These are phyloP conservation scores for Dactylellina haptotyla DNA, from an alignment of 2,329 filamentous ascomycete genomes.

Conservation along the genomic window DNA sequence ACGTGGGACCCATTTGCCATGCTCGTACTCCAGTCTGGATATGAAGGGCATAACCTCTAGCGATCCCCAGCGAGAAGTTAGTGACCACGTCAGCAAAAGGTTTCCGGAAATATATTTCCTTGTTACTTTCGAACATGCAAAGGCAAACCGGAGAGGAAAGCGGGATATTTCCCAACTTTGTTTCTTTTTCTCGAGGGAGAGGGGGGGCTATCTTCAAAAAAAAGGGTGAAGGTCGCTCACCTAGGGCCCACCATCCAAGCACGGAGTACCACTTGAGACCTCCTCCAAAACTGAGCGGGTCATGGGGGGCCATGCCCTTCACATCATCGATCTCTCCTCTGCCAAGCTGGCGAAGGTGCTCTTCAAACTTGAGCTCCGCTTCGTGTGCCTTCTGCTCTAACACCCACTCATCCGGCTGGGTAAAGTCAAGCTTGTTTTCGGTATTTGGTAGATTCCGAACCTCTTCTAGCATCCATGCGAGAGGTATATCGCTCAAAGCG, in stretches of 20 bases:
- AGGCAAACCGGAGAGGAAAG: neutral
- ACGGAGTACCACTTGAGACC: slow-evolving; percentile 58
- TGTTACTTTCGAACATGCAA: neutral
- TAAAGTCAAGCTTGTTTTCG: slow-evolving; percentile 52
- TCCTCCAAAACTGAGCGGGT: slow-evolving; percentile 59
- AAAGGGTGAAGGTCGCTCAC: slow-evolving; percentile 49
- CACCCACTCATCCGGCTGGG: slow-evolving; percentile 39
- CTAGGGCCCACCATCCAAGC: slow-evolving; percentile 60
- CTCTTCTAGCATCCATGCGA: slow-evolving; percentile 68
- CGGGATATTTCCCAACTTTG: neutral
- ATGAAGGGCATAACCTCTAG: slow-evolving; percentile 61
- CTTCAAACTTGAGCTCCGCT: slow-evolving; percentile 39
- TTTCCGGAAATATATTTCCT: neutral
- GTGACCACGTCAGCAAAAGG: slow-evolving; percentile 32
- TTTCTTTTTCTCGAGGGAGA: neutral
- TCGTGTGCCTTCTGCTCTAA: slow-evolving; percentile 23
- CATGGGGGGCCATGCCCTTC: slow-evolving; percentile 58
- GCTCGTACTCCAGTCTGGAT: slow-evolving; percentile 60
- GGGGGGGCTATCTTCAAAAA: no score
- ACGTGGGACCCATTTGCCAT: slow-evolving; percentile 60
- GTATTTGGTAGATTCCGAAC: slow-evolving; percentile 58
- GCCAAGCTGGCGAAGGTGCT: slow-evolving; percentile 41
- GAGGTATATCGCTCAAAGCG: slow-evolving; percentile 65
- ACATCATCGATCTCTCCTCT: slow-evolving; percentile 44
- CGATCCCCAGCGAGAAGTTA: neutral